A percentile compares a stretch with the other conserved stretches of the same genome.
phyloP scores from a whole-genome alignment of 176 grass and related monocot species.

The Pontederia paniculata region DNA sequence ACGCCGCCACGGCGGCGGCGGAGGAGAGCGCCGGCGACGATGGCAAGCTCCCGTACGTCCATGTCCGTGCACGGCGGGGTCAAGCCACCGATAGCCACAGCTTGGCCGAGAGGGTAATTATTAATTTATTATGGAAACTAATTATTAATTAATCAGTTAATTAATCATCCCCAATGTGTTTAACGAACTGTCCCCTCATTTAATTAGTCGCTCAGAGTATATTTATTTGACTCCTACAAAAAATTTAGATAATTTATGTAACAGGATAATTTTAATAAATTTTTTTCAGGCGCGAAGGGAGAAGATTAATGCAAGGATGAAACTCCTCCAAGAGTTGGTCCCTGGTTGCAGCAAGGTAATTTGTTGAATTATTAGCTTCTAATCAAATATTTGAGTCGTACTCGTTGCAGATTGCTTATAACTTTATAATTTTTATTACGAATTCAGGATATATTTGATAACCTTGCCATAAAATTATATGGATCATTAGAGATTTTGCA shows the following conservation, averaged over 20 bases:
- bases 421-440: no score
- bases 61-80: constrained; percentile 11
- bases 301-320: constrained; percentile 20
- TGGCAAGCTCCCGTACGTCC: constrained; percentile 10
- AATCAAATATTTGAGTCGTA: not conserved
- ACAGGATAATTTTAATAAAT: not conserved
- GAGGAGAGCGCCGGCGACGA: not conserved
- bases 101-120: constrained; percentile 16
- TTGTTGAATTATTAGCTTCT: not conserved
- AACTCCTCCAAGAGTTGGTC: constrained; percentile 15
- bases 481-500: no score
- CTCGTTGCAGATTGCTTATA: not conserved
- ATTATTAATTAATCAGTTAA: not conserved
- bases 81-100: constrained; percentile 20
- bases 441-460: no score
- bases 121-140: not conserved
- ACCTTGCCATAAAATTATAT: no score
- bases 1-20: no score
- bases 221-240: not conserved
- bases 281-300: constrained; percentile 10
- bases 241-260: no score
- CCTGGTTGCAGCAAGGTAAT: constrained; percentile 17
- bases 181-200: no score
- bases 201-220: not conserved
- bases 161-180: no score